Conservation (phyloP, 768 basidiomycete genomes). For the Hygrocybe coccinea region DNA sequence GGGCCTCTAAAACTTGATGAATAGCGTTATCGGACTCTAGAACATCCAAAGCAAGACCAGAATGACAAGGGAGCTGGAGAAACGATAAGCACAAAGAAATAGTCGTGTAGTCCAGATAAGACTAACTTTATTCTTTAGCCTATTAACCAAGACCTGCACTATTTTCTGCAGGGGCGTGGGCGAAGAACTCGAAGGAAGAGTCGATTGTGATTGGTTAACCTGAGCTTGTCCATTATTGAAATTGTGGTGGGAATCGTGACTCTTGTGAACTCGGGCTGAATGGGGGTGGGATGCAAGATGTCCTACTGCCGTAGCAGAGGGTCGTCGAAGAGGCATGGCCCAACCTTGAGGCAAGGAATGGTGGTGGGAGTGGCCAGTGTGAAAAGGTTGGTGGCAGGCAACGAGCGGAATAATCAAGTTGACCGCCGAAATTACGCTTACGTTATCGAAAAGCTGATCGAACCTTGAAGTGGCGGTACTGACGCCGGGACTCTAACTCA, state of each 20-base stretch:
- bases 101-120: not conserved
- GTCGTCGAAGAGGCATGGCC: constrained; percentile 47
- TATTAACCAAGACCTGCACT: constrained; percentile 71
- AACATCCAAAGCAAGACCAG: constrained; percentile 65
- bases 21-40: constrained; percentile 75
- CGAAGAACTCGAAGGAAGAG: constrained; percentile 31
- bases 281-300: constrained; percentile 25
- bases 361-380: constrained; percentile 14
- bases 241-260: constrained; percentile 56
- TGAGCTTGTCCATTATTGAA: constrained; percentile 19
- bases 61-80: constrained; percentile 75
- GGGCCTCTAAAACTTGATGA: constrained; percentile 68
- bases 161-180: constrained; percentile 76
- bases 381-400: not conserved
- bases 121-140: constrained; percentile 75
- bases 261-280: constrained; percentile 52
- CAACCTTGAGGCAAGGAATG: not conserved
- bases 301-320: constrained; percentile 52
- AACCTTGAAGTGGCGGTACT: too few species aligned
- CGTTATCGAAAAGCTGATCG: too few species aligned
- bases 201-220: constrained; percentile 30
- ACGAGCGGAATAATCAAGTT: not conserved
- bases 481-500: too few species aligned
- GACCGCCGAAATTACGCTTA: too few species aligned
- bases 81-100: constrained; percentile 4